Conservation (phyloP, 768 basidiomycete species). For the Leccinum longicurvipes region DNA sequence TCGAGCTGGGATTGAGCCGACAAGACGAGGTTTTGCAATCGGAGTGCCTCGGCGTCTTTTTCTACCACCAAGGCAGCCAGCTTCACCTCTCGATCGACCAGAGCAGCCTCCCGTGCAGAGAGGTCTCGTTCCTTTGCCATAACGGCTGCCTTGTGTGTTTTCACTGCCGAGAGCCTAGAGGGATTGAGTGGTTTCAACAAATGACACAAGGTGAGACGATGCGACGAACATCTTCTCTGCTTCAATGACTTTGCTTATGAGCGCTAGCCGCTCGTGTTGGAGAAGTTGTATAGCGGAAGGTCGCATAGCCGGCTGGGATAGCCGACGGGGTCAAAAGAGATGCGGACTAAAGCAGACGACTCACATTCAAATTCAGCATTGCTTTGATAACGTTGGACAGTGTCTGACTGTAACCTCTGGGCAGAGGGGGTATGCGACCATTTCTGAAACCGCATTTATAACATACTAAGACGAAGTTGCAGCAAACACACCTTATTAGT, state of each 20-base stretch:
- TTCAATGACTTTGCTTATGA: conserved; percentile 69
- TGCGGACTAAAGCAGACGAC: conserved; percentile 14
- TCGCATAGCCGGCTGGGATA: conserved; percentile 73
- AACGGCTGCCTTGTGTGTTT: conserved; percentile 55
- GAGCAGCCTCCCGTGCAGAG: conserved; percentile 47
- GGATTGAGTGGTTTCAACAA: background rate
- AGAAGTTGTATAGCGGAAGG: conserved; percentile 79
- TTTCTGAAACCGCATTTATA: conserved; percentile 42
- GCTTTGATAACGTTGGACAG: conserved; percentile 74
- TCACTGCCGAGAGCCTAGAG: conserved; percentile 60
- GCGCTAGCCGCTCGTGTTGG: conserved; percentile 72
- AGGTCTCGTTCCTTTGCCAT: conserved; percentile 65
- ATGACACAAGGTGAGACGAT: background rate
- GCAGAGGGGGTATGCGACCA: conserved; percentile 88
- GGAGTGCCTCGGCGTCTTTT: conserved; percentile 60
- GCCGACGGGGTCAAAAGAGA: background rate
- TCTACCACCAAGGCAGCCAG: conserved; percentile 44
- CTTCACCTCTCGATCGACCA: conserved; percentile 55
- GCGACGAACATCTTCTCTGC: conserved; percentile 69
- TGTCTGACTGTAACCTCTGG: conserved; percentile 74
- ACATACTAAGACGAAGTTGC: background rate
- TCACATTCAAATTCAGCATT: conserved; percentile 83
- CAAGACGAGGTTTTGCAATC: conserved; percentile 44
- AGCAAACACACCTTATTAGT: conserved; percentile 63
- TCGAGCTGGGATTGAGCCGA: conserved; percentile 42